Evolutionary conservation across 768 basidiomycete species (phyloP), one percentile per base, ranked within the genome.

Genomic region (Cystobasidium onofrii): DNA sequence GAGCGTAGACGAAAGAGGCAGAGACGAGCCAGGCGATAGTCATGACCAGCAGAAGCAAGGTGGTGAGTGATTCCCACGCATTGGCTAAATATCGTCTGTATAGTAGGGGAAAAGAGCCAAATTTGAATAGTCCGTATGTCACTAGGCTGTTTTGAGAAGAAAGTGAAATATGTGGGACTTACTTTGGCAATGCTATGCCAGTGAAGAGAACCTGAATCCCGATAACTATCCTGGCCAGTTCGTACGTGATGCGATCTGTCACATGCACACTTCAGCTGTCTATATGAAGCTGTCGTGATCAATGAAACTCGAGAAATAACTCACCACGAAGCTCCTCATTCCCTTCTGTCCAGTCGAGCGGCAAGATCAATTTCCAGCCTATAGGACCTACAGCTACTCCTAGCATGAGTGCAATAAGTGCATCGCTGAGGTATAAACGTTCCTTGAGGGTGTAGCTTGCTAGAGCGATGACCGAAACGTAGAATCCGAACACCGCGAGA

Each of bases 1-100:
- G 73, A 3, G 77, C 81, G 77, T 79, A 81, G 36, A 84, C 78
- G 39, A 84, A 75, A 0, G 81, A 73, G 1, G 77, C 79, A 10
- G 78, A 79, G 43, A 80, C 71, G 76, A 83, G 81, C 83, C 83
- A 84, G 0, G 82, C 83, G 27, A 77, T 62, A 0, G 78, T 78
- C 83, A 84, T 84, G 78, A 83, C 77, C 0, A 82, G 82, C 2
- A 79, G 61, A 0, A 84, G 74, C 2, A 84, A 80, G 7, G 82
- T 79, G 1, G 73, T 54, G 25, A 84, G 78, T 7, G 80, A 80
- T 34, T 25, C 36, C 78, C 80, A 80, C 70, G 82, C 79, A 73
- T 74, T 78, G 7, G 73, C 72, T 1, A 84, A 77, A 75, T 83
- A 84, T 0, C 81, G 82, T 41, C 69, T 64, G 1, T 34, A 44